phyloP scores from a whole-genome alignment of 257 asterid genomes.

The Paraleonurus japonicus region DNA sequence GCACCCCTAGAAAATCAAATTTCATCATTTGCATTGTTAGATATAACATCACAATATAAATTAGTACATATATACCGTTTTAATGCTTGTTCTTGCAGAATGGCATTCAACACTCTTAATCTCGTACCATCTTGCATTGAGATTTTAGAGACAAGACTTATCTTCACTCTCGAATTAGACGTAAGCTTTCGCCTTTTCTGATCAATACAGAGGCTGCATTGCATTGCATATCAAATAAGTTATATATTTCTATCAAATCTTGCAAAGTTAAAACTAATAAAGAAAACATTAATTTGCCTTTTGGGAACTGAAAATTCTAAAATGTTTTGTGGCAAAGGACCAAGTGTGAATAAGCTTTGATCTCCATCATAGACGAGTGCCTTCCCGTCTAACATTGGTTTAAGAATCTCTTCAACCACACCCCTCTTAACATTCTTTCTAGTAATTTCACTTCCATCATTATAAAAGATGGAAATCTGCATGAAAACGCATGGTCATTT shows the following conservation, averaged over 20 bases:
- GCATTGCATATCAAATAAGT: not conserved
- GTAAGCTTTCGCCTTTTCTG: slow-evolving; percentile 42
- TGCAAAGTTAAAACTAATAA: not conserved
- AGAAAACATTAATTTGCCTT: slow-evolving; percentile 22
- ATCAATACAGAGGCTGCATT: slow-evolving; percentile 31
- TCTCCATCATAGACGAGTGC: slow-evolving; percentile 43
- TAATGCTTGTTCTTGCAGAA: slow-evolving; percentile 41
- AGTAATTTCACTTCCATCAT: slow-evolving; percentile 38
- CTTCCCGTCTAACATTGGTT: slow-evolving; percentile 37
- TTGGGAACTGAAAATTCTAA: slow-evolving; percentile 38
- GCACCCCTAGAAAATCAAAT: slow-evolving; percentile 43
- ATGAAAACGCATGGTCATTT: not conserved
- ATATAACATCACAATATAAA: not conserved
- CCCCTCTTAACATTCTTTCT: slow-evolving; percentile 27
- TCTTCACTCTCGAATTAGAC: slow-evolving; percentile 25
- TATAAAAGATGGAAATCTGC: slow-evolving; percentile 36
- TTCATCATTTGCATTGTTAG: not conserved
- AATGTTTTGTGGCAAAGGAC: slow-evolving; percentile 38
- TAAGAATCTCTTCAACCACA: slow-evolving; percentile 38
- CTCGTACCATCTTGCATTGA: slow-evolving; percentile 31
- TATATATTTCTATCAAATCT: not conserved
- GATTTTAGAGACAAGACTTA: slow-evolving; percentile 33
- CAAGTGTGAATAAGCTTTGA: slow-evolving; percentile 37
- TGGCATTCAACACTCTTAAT: slow-evolving; percentile 40
- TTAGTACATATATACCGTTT: slow-evolving; percentile 28